Percentiles rank a stretch among this genome's conserved stretches.
Conservation (phyloP, 163 green algal genomes). For the Volvox carteri region DNA sequence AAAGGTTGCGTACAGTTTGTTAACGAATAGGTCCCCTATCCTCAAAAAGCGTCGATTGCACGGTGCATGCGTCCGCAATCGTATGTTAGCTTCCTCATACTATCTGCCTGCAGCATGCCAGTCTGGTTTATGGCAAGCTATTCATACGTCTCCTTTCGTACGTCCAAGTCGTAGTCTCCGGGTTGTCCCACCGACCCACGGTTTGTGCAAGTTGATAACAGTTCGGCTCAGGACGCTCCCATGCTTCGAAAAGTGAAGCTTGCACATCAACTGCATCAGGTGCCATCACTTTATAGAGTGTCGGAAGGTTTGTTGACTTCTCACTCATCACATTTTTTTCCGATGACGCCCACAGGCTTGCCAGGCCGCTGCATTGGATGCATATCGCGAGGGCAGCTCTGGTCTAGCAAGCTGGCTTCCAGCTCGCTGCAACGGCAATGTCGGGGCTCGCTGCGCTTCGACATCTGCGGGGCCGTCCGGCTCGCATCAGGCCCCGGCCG, state of each 20-base stretch:
- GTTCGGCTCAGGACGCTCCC: background rate
- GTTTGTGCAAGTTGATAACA: background rate
- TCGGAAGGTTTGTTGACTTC: background rate
- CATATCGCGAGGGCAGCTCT: background rate
- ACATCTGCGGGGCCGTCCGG: background rate
- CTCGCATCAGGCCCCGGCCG: background rate
- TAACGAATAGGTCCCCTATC: too few relatives aligned
- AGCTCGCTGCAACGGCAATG: background rate
- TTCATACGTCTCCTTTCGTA: too few relatives aligned
- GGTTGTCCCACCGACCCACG: slow-evolving; percentile 22
- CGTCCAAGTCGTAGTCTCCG: too few relatives aligned
- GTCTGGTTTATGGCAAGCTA: too few relatives aligned
- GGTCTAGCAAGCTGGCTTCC: background rate
- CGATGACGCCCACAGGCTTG: background rate
- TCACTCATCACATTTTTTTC: background rate
- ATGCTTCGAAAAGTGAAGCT: background rate
- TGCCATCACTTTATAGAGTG: background rate
- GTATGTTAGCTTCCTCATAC: too few relatives aligned
- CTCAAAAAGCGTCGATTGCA: too few relatives aligned
- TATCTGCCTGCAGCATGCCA: too few relatives aligned
- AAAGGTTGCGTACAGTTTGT: too few relatives aligned
- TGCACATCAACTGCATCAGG: background rate
- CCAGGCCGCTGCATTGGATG: background rate
- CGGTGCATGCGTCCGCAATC: too few relatives aligned
- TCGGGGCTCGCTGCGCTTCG: background rate